Conservation (phyloP, 495 filamentous ascomycete species). For the Tetracladium marchalianum region DNA sequence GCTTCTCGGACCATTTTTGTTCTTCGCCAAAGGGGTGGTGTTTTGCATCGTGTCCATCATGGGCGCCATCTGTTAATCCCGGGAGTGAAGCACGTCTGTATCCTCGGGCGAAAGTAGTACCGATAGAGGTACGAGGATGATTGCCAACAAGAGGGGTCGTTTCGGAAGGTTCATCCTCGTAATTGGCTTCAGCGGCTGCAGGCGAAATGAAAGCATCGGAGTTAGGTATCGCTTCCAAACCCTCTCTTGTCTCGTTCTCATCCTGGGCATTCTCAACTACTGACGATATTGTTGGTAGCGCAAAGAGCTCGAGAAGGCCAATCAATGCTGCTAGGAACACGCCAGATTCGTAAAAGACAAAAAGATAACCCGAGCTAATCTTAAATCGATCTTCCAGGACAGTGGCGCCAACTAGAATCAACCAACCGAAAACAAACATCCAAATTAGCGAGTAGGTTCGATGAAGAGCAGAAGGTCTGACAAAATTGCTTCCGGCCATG, state of each 20-base stretch:
- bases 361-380: slow-evolving; percentile 71
- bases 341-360: slow-evolving; percentile 69
- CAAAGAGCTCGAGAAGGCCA: slow-evolving; percentile 68
- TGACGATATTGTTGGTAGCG: slow-evolving; percentile 57
- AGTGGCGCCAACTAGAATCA: slow-evolving; percentile 60
- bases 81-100: slow-evolving; percentile 1
- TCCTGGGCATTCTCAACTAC: slow-evolving; percentile 45
- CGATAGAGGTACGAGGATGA: slow-evolving; percentile 8
- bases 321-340: slow-evolving; percentile 66
- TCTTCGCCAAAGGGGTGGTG: slow-evolving; percentile 60
- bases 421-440: slow-evolving; percentile 68
- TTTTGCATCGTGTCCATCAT: slow-evolving; percentile 25
- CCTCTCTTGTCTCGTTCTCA: slow-evolving; percentile 34
- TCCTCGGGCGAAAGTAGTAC: slow-evolving; percentile 55
- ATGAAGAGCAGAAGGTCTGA: slow-evolving; percentile 79
- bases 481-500: slow-evolving; percentile 68
- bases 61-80: background rate
- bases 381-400: slow-evolving; percentile 60
- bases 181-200: slow-evolving; percentile 20
- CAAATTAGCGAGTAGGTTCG: slow-evolving; percentile 73
- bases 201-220: slow-evolving; percentile 22
- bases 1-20: slow-evolving; percentile 69
- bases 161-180: slow-evolving; percentile 54
- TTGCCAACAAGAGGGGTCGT: slow-evolving; percentile 66
- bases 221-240: slow-evolving; percentile 21